These are phyloP conservation scores for Penicillium oxalicum DNA, from an alignment of 2,329 filamentous ascomycete genomes.

Conservation along the genomic window DNA sequence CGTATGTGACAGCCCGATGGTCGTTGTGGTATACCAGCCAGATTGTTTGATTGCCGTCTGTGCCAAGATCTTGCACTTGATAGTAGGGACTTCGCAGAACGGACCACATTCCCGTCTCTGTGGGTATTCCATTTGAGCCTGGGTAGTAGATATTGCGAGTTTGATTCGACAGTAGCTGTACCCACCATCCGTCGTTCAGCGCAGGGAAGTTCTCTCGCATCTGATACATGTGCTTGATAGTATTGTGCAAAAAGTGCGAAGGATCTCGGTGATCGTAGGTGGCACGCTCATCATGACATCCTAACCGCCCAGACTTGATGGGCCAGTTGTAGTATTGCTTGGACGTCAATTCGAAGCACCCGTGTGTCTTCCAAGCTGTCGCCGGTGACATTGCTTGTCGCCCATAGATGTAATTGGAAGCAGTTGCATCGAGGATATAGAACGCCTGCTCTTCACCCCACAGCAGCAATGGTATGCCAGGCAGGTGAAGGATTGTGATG, in stretches of 20 bases:
- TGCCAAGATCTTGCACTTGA: slow-evolving; percentile 48
- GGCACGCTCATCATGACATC: slow-evolving; percentile 53
- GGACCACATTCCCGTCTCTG: slow-evolving; percentile 57
- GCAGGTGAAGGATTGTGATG: slow-evolving; percentile 54
- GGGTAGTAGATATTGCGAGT: slow-evolving; percentile 48
- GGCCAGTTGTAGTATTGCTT: slow-evolving; percentile 56
- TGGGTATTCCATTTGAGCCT: slow-evolving; percentile 48
- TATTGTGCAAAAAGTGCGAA: slow-evolving; percentile 55
- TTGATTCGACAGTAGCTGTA: slow-evolving; percentile 53
- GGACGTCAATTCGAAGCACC: slow-evolving; percentile 54
- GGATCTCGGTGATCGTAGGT: slow-evolving; percentile 59
- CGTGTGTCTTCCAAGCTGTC: slow-evolving; percentile 59
- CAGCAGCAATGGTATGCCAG: slow-evolving; percentile 54
- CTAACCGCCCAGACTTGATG: slow-evolving; percentile 47
- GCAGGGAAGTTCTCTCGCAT: slow-evolving; percentile 52
- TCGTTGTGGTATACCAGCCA: slow-evolving; percentile 44
- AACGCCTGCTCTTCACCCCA: slow-evolving; percentile 64
- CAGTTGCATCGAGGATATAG: slow-evolving; percentile 59
- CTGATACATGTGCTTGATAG: slow-evolving; percentile 58
- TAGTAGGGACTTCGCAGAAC: slow-evolving; percentile 48
- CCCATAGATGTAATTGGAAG: slow-evolving; percentile 60
- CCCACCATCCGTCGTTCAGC: slow-evolving; percentile 54
- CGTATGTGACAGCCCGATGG: slow-evolving; percentile 48
- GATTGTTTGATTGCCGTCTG: slow-evolving; percentile 41
- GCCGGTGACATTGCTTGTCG: slow-evolving; percentile 57